These are phyloP conservation scores for Chalara sp. DNA, from an alignment of 2,329 filamentous ascomycete genomes.

Conservation along the genomic window DNA sequence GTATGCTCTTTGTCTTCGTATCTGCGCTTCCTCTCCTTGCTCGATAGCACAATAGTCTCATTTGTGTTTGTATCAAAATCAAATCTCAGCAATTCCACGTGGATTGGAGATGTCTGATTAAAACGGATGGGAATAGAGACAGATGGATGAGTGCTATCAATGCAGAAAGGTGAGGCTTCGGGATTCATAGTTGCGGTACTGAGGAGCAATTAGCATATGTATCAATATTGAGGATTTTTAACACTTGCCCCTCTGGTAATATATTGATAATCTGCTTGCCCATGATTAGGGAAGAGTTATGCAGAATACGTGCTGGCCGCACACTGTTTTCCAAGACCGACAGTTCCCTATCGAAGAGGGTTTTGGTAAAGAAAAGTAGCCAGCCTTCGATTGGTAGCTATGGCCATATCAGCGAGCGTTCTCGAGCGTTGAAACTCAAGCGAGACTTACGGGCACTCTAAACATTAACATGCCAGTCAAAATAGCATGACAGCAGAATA, in stretches of 20 bases:
- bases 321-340: conserved; percentile 91
- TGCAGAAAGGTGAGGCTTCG: conserved; percentile 70
- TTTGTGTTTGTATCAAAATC: conserved; percentile 76
- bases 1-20: conserved; percentile 54
- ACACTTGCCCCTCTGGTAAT: conserved; percentile 73
- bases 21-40: conserved; percentile 63
- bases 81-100: conserved; percentile 81
- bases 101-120: conserved; percentile 84
- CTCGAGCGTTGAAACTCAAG: not conserved
- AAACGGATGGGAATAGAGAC: conserved; percentile 77
- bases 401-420: conserved; percentile 8
- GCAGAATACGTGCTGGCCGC: conserved; percentile 78
- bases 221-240: not conserved
- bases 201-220: conserved; percentile 9
- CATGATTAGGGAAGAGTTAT: conserved; percentile 89
- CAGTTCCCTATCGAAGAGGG: conserved; percentile 87
- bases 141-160: conserved; percentile 55
- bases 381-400: conserved; percentile 69
- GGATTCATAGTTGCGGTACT: conserved; percentile 85
- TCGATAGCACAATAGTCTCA: conserved; percentile 70
- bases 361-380: conserved; percentile 65
- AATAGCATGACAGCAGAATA: conserved; percentile 66
- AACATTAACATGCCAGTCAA: conserved; percentile 90
- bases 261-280: conserved; percentile 98
- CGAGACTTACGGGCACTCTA: conserved; percentile 61